Conservation (phyloP, 805 yeast species). For the Ogataea corticis region DNA sequence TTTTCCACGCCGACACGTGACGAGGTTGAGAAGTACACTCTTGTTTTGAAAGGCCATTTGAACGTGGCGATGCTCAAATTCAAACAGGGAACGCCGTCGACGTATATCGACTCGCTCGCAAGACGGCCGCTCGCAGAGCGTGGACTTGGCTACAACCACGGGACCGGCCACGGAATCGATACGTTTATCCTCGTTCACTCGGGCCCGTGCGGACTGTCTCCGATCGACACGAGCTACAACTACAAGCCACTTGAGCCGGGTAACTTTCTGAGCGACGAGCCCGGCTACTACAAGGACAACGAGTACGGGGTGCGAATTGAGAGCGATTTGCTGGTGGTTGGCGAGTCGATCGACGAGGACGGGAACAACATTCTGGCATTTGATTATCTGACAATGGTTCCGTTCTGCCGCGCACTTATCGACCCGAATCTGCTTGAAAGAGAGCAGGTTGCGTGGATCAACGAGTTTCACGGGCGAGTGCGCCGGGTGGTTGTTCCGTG, state of each 20-base stretch:
- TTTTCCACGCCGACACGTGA: slow-evolving; percentile 58
- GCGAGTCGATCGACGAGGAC: slow-evolving; percentile 41
- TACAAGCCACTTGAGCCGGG: slow-evolving; percentile 61
- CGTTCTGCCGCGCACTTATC: slow-evolving; percentile 77
- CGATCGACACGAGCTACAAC: slow-evolving; percentile 33
- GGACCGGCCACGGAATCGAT: slow-evolving; percentile 98
- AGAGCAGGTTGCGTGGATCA: slow-evolving; percentile 69
- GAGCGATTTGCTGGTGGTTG: slow-evolving; percentile 67
- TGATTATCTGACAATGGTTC: slow-evolving; percentile 83
- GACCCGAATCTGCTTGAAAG: slow-evolving; percentile 53
- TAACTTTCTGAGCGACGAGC: slow-evolving; percentile 85
- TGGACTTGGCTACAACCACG: slow-evolving; percentile 89
- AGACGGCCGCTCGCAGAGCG: slow-evolving; percentile 78
- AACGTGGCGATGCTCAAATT: slow-evolving; percentile 80
- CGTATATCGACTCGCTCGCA: slow-evolving; percentile 76
- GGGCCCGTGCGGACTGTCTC: slow-evolving; percentile 84
- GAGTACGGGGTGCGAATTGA: slow-evolving; percentile 89
- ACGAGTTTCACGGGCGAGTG: slow-evolving; percentile 61
- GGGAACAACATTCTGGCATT: slow-evolving; percentile 64
- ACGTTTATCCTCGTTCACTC: slow-evolving; percentile 90
- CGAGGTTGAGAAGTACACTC: slow-evolving; percentile 68
- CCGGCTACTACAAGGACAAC: slow-evolving; percentile 92
- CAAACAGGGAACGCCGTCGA: slow-evolving; percentile 75
- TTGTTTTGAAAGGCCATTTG: slow-evolving; percentile 89
- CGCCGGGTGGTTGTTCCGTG: slow-evolving; percentile 51